These are phyloP conservation scores for Alternaria novae-zelandiae DNA, from an alignment of 2,329 filamentous ascomycete species.

Conservation along the genomic window DNA sequence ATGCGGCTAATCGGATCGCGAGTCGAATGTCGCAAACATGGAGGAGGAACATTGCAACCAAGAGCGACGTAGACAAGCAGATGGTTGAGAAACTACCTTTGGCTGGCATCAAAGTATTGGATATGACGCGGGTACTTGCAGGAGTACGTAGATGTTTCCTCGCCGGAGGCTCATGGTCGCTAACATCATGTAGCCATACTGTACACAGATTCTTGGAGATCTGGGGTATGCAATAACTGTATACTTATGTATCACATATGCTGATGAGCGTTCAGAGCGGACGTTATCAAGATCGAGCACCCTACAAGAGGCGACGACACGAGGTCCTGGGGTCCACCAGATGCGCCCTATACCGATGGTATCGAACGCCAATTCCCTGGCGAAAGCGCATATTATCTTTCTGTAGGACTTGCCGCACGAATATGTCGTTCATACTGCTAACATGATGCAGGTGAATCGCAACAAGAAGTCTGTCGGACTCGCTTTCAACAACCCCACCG, in stretches of 20 bases:
- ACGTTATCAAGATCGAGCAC: conserved; percentile 97
- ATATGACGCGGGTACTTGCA: conserved; percentile 95
- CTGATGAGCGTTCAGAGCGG: conserved; percentile 66
- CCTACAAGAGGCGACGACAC: conserved; percentile 92
- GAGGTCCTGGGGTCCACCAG: conserved; percentile 93
- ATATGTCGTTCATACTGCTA: background rate
- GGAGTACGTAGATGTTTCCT: conserved; percentile 12
- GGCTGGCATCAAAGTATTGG: conserved; percentile 83
- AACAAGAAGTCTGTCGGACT: conserved; percentile 95
- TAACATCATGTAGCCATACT: conserved; percentile 76
- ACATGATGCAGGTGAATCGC: conserved; percentile 74
- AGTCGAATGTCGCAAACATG: conserved; percentile 16
- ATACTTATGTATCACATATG: background rate
- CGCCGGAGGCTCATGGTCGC: background rate
- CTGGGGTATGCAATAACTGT: conserved; percentile 69
- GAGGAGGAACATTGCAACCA: conserved; percentile 49
- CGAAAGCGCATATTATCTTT: conserved; percentile 95
- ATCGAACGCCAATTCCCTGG: conserved; percentile 71
- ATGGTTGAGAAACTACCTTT: conserved; percentile 67
- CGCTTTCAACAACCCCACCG: conserved; percentile 84
- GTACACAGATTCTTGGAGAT: conserved; percentile 94
- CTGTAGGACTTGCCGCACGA: conserved; percentile 59
- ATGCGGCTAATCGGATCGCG: background rate
- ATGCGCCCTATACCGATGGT: conserved; percentile 74
- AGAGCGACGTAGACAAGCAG: conserved; percentile 41